Evolutionary conservation across 176 grass and related monocot genomes (phyloP), one percentile per base, ranked within the genome.

Genomic region (Oryza australiensis): DNA sequence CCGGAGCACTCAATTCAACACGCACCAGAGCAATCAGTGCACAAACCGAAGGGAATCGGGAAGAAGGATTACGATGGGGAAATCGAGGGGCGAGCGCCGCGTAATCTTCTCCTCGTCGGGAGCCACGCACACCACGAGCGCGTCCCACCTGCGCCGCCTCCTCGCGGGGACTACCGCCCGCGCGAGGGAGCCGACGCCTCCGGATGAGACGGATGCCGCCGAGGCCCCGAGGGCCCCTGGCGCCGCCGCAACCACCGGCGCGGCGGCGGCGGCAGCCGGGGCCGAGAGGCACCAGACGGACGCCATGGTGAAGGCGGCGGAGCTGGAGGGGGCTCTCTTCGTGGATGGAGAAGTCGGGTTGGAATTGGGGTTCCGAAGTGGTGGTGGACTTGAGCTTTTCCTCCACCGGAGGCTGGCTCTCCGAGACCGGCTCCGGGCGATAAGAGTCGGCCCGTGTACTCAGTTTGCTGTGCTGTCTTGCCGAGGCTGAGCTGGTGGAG

Each of bases 31-130:
- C 3, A 4, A 1, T 0, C 0, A 20, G 5, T 26, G 32, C 64
- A 66, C 4, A 5, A 79, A 9, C 9, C 1, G 37, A 33, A 1
- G 23, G 13, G 15, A 29, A 51, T 5, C 0, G 64, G 55, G 26
- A 78, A 40, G 57, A 62, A 22, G 64, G 45, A 53, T 82, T 94
- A 94, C 93, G 85, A 92, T 87, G 82, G 93, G 93, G 79, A 94
- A 94, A 88, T 94, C 93, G 66, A 94, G 93, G 20, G 93, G 93
- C 30, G 89, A 94, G 48, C 93, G 93, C 46, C 90, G 87, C 75
- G 93, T 94, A 66, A 92, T 92, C 87, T 86, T 94, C 87, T 94
- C 93, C 78, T 94, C 89, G 20, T 94, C 85, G 2, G 93, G 93
- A 16, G 89, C 89, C 82, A 87, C 60, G 80, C 89, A 83, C 26